Evolutionary conservation across 129 eudicot species (phyloP), one percentile per base, ranked within the genome.

Genomic region (Artemisia argyi): DNA sequence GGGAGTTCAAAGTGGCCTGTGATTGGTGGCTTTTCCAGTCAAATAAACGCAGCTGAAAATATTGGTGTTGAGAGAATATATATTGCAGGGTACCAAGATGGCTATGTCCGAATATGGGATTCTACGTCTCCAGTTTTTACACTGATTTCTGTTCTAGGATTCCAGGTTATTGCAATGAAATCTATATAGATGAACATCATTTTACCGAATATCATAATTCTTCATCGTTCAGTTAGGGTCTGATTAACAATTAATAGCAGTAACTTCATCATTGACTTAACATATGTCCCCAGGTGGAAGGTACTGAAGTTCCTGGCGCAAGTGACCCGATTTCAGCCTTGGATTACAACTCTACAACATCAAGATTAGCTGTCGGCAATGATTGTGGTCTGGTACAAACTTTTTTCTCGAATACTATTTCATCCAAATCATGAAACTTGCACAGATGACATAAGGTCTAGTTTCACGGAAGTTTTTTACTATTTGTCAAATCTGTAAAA

Each of bases 41-140:
- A 85, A 71, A 67, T 74, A 73, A 76, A 88, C 26, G 73, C 75
- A 11, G 72, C 74, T 74, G 91, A 82, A 81, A 62, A 56, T 71
- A 59, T 64, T 55, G 76, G 73, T 61, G 83, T 85, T 67, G 81
- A 86, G 89, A 86, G 95, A 74, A 68, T 95, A 64, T 91, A 88
- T 80, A 77, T 95, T 61, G 97, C 91, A 81, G 99, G 99, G 68
- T 95, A 95, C 83, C 89, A 83, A 80, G 97, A 95, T 78, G 99
- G 99, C 65, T 83, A 85, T 77, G 85, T 88, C 19, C 83, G 85
- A 78, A 81, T 95, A 67, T 91, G 94, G 96, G 94, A 95, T 80
- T 94, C 97, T 75, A 88, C 97, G 20, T 91, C 76, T 76, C 96
- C 99, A 2, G 85, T 84, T 71, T 69, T 95, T 73, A 86, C 96